Evolutionary conservation across 139 green algal species (phyloP), one percentile per base, ranked within the genome.

Genomic region (Chlorella ohadii): DNA sequence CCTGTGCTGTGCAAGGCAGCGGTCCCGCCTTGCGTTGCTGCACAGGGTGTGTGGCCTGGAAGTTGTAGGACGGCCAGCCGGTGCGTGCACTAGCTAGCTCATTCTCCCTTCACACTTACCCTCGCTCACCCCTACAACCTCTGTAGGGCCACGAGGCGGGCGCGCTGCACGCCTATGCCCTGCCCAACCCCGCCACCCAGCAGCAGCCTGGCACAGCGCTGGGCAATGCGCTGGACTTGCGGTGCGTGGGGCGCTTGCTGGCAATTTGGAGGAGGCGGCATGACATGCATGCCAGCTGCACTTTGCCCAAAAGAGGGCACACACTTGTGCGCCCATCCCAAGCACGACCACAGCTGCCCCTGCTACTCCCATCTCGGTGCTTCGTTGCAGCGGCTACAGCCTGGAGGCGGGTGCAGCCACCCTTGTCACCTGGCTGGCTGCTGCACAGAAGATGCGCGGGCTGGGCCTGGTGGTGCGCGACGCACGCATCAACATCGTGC

Each of bases 381-480:
- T 31, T 33, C 28, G 51, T 22, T 61, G 38, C 81, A 85, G 81
- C 66, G 59, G n/a, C 23, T 79, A 47, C 36, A 39, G 83, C 23
- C 17, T 73, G 55, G 74, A 84, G 66, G 34, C 59, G 22, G 83
- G 64, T 23, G 51, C 64, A 19, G n/a, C 76, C 2, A 56, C 76
- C 36, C 22, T 87, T 74, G 64, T 87, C 65, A 83, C 83, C 34
- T 87, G 83, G 83, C 74, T 87, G 22, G 79, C 67, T 25, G 47
- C 36, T 20, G 36, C 16, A 13, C 28, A n/a, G 1, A 76, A 84
- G 83, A 39, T 87, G 83, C 75, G 51, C 23, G n/a, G 16, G 3
- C 38, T 51, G 55, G 72, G 74, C 3, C 61, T 83, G 82, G 44
- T 72, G 33, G 70, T 85, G 16, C 36, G 57, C 19, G 81, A 85